These are phyloP conservation scores for Tarenaya hassleriana DNA, from an alignment of 345 rosid genomes.

Conservation along the genomic window DNA sequence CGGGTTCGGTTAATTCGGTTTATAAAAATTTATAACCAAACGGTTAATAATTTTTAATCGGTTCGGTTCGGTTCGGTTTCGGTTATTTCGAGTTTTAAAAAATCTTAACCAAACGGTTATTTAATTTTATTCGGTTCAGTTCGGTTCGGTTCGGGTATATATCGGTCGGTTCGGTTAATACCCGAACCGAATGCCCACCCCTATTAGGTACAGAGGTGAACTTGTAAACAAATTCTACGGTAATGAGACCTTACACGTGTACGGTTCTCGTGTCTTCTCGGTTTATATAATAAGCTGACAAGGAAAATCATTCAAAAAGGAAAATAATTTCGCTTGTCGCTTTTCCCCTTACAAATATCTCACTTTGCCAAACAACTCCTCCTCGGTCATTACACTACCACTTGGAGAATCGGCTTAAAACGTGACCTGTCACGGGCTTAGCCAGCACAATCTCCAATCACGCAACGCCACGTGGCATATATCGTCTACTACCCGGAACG, in stretches of 20 bases:
- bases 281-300: background rate
- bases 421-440: constrained; percentile 15
- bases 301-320: no score
- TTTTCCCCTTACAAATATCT: constrained; percentile 23
- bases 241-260: constrained; percentile 15
- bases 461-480: background rate
- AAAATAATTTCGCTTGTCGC: constrained; percentile 1
- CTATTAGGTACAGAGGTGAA: no score
- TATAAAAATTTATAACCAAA: no score
- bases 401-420: constrained; percentile 10
- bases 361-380: constrained; percentile 10
- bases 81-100: no score
- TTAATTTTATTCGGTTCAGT: no score
- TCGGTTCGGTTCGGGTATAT: no score
- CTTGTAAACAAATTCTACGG: constrained; percentile 8
- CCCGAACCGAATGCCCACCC: no score
- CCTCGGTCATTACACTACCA: background rate
- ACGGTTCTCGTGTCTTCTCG: constrained; percentile 16
- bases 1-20: no score
- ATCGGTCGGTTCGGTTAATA: no score
- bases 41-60: no score
- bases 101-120: no score
- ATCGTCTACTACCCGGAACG: background rate
- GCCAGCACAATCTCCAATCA: background rate
- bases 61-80: no score